These are phyloP conservation scores for Syzygium aqueum DNA, from an alignment of 345 rosid species.

Conservation along the genomic window DNA sequence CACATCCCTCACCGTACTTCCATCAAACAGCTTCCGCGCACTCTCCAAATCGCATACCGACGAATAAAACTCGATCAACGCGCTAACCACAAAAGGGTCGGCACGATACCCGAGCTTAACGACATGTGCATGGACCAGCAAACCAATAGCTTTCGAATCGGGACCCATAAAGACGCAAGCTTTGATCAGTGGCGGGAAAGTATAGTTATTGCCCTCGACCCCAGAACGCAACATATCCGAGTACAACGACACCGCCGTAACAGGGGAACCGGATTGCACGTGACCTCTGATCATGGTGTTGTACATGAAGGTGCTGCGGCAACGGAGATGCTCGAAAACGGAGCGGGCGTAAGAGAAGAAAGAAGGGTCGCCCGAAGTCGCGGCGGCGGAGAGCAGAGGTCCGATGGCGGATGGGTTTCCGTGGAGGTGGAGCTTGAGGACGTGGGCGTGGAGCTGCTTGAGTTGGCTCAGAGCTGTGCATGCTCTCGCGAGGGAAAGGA, in stretches of 20 bases:
- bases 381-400: constrained; percentile 14
- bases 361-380: constrained; percentile 4
- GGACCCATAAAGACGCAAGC: constrained; percentile 14
- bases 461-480: constrained; percentile 21
- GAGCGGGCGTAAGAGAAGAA: constrained; percentile 18
- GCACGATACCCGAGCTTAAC: constrained; percentile 13
- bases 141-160: background rate
- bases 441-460: constrained; percentile 21
- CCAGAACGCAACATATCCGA: constrained; percentile 14
- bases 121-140: constrained; percentile 22
- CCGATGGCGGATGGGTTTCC: constrained; percentile 13
- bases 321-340: constrained; percentile 7
- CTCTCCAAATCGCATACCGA: constrained; percentile 1
- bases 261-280: constrained; percentile 7
- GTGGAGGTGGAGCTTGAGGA: constrained; percentile 8
- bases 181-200: constrained; percentile 26
- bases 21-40: constrained; percentile 19
- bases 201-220: constrained; percentile 14
- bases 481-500: background rate
- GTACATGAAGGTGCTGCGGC: constrained; percentile 21
- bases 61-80: constrained; percentile 24
- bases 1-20: constrained; percentile 14
- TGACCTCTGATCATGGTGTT: constrained; percentile 21
- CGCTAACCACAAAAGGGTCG: constrained; percentile 24
- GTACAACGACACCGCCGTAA: constrained; percentile 10